Base-by-base conservation (phyloP, 108 stramenopile genomes). In the Pelagomonas calceolata region DNA sequence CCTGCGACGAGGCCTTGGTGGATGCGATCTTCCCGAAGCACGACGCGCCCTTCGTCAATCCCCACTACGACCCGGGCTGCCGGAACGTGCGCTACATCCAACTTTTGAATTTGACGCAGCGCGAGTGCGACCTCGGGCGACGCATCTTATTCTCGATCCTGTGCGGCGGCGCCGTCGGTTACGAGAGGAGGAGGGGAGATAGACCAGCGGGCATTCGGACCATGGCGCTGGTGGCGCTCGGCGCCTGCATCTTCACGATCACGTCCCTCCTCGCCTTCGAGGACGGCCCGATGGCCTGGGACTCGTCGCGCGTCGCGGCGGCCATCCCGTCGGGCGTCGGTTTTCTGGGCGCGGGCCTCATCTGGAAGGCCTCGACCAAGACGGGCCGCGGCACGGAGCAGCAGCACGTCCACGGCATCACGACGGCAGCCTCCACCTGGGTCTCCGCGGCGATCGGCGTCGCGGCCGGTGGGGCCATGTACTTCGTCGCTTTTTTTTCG, bases 171-270 rank as follows among this genome's bases (percentile, higher is more conserved):
- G 44, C 87, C 0, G 87, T 91, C 72, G 91, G 91, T 0, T 91
- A 26, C 51, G 51, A 60, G 26, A 17, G 51, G 51, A 17, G 51
- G 0, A 17, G 51, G 21, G 51, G 18, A 3, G 51, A 60, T 26
- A 17, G 51, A 12, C 51, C 51, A 1, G 94, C 94, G 16, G 94
- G 94, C 0, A 89, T 93, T 9, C 85, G 92, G 39, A 94, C 92
- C 64, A 95, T 95, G 92, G 70, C 79, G 15, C 68, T 92, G 63
- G 94, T 96, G 30, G 82, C 87, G 15, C 74, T 97, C 32, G 95
- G 92, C 33, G 82, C 85, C 32, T 88, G 89, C 65, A 70, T 94
- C 33, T 97, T 95, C 76, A 93, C 91, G 31, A 88, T 94, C 66
- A 84, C 85, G 66, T 87, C 84, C 9, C 73, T 87, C 30, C 88